Percentiles rank a stretch among this genome's conserved stretches.
phyloP scores from a whole-genome alignment of 23 red algal genomes.

The Gracilariopsis chorda region DNA sequence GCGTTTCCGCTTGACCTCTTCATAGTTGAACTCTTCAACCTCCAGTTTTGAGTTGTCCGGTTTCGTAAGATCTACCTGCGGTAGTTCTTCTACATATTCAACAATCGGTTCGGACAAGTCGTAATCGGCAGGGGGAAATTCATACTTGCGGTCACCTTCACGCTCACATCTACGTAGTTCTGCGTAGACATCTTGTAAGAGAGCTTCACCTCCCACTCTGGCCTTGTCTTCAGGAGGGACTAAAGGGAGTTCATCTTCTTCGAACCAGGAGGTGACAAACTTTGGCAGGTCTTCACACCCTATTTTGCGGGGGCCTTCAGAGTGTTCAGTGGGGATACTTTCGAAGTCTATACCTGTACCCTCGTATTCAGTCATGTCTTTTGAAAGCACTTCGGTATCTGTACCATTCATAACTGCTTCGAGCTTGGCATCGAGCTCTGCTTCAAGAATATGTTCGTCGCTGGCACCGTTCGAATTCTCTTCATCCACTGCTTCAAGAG shows the following conservation, averaged over 20 bases:
- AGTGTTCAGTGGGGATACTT: neutral
- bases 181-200: neutral
- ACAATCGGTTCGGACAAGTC: neutral
- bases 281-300: neutral
- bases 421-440: neutral
- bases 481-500: neutral
- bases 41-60: neutral
- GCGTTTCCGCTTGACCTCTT: neutral
- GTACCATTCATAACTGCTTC: neutral
- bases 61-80: neutral
- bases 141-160: conserved; percentile 5
- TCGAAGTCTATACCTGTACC: neutral
- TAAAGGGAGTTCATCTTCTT: conserved; percentile 5
- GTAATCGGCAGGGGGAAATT: neutral
- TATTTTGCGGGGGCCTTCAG: too few relatives aligned
- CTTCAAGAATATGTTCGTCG: neutral
- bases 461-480: neutral
- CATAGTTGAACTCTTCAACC: conserved; percentile 9
- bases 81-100: neutral
- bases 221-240: neutral
- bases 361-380: neutral
- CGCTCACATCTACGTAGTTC: neutral
- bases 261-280: neutral
- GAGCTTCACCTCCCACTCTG: neutral
- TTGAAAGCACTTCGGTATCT: neutral